Evolutionary conservation across 371 early-diverging fungal species (phyloP).

Genomic region (Coemansia sp.): DNA sequence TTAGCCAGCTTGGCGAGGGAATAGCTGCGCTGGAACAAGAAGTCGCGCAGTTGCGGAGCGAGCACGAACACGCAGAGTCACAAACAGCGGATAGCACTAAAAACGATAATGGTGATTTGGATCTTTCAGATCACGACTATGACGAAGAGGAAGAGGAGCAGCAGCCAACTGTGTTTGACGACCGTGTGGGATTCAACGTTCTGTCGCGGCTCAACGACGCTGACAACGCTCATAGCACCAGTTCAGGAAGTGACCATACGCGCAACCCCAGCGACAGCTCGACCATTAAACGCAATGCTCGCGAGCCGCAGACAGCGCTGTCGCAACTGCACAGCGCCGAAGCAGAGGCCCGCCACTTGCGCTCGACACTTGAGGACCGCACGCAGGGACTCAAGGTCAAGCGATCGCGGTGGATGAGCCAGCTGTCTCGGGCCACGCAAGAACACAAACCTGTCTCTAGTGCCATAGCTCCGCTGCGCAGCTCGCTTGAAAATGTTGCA

Average conservation of each 20-base stretch:
- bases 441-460: not conserved
- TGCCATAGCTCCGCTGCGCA: slow-evolving; percentile 17
- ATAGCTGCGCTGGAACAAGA: slow-evolving; percentile 3
- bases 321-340: not conserved
- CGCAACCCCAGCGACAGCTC: not conserved
- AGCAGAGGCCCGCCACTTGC: not conserved
- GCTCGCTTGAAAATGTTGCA: slow-evolving; percentile 10
- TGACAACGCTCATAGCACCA: not conserved
- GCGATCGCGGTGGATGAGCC: slow-evolving; percentile 17
- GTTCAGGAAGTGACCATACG: not conserved
- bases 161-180: not conserved
- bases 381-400: slow-evolving; percentile 25
- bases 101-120: not conserved
- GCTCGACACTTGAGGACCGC: slow-evolving; percentile 10
- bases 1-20: slow-evolving; percentile 10
- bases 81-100: not conserved
- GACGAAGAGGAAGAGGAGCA: not conserved
- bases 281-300: no score
- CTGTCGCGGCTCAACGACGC: not conserved
- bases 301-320: no score
- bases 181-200: slow-evolving; percentile 3
- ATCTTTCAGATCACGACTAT: no score
- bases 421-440: slow-evolving; percentile 6
- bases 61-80: not conserved
- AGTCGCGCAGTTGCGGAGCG: not conserved